Conservation (phyloP, 164 flowering plant genomes). For the Akebia trifoliata region DNA sequence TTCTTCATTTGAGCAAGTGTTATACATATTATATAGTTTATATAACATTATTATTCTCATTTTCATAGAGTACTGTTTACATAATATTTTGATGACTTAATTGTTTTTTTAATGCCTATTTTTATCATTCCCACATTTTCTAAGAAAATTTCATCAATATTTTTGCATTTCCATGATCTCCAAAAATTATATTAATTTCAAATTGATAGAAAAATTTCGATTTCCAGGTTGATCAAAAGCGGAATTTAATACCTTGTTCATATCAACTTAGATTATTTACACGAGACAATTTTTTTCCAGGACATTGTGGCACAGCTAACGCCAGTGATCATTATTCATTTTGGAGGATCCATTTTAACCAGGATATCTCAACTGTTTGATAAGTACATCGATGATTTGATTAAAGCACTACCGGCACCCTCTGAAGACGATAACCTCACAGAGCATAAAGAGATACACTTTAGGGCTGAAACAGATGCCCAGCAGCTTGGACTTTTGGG, state of each 20-base stretch:
- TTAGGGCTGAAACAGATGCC: slow-evolving; percentile 90
- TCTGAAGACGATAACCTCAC: slow-evolving; percentile 80
- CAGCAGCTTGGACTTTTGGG: slow-evolving; percentile 92
- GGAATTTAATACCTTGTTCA: not conserved
- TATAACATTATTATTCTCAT: too few species aligned
- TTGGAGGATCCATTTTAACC: slow-evolving; percentile 65
- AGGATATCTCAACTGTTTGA: slow-evolving; percentile 76
- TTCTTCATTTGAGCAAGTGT: too few species aligned
- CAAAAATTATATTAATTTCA: too few species aligned
- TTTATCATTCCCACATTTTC: too few species aligned
- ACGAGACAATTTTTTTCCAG: slow-evolving; percentile 33
- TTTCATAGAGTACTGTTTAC: too few species aligned
- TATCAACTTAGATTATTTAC: not conserved
- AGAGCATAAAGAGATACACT: slow-evolving; percentile 61
- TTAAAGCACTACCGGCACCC: slow-evolving; percentile 66
- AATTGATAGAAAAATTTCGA: too few species aligned
- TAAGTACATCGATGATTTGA: slow-evolving; percentile 62
- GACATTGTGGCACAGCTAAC: slow-evolving; percentile 77
- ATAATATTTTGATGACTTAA: too few species aligned
- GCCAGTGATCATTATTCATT: slow-evolving; percentile 53
- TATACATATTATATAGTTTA: too few species aligned
- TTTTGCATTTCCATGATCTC: too few species aligned
- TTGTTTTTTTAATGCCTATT: too few species aligned
- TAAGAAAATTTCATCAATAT: too few species aligned
- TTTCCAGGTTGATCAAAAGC: too few species aligned